A percentile compares a stretch with the other conserved stretches of the same genome.
Evolutionary conservation across 139 green algal genomes (phyloP).

Genomic region (Picochlorum sp.): DNA sequence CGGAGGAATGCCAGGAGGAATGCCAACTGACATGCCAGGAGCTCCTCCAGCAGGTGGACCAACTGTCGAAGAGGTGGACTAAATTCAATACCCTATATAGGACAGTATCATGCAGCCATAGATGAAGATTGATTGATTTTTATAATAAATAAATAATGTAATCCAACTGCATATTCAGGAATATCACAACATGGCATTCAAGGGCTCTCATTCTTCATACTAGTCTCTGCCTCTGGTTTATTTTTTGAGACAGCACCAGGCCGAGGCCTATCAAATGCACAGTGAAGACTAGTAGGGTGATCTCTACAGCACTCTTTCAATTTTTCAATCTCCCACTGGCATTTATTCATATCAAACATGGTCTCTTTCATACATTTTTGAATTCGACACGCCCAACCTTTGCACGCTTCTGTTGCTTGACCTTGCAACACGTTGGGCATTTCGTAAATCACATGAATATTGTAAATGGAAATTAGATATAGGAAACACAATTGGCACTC

Average conservation of each 20-base stretch:
- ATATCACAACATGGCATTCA: too few species aligned
- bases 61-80: slow-evolving; percentile 60
- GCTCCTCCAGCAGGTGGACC: slow-evolving; percentile 23
- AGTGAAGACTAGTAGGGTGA: slow-evolving; percentile 13
- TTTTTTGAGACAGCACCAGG: not conserved
- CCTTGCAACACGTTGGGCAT: slow-evolving; percentile 1
- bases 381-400: not conserved
- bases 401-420: not conserved
- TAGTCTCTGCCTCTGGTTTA: too few species aligned
- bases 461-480: too few species aligned
- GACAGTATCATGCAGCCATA: not conserved
- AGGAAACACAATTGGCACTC: too few species aligned
- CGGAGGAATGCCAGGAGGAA: slow-evolving; percentile 31
- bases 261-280: slow-evolving; percentile 13
- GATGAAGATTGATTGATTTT: too few species aligned
- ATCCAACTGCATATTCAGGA: too few species aligned
- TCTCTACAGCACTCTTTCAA: slow-evolving; percentile 21
- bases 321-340: slow-evolving; percentile 19
- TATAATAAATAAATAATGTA: too few species aligned
- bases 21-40: slow-evolving; percentile 10
- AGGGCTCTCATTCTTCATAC: too few species aligned
- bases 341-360: slow-evolving; percentile 5
- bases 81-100: slow-evolving; percentile 3
- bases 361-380: slow-evolving; percentile 8
- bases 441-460: not conserved